Evolutionary conservation across 306 rosid species (phyloP).

Genomic region (Luffa acutangula): DNA sequence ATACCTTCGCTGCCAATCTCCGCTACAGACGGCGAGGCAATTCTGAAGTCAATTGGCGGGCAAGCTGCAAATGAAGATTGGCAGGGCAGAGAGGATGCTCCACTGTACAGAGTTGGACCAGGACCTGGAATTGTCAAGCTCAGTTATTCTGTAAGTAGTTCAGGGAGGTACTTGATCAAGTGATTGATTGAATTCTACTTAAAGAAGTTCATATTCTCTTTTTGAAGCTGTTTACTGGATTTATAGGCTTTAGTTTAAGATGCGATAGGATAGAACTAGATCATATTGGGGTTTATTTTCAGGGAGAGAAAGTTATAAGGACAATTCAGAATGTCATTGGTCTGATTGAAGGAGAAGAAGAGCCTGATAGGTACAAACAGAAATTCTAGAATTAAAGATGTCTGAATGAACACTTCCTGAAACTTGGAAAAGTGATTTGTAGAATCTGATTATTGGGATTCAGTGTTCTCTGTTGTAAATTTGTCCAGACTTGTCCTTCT

Average conservation of each 20-base stretch:
- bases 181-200: not conserved
- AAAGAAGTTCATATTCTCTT: not conserved
- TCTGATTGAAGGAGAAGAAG: constrained; percentile 61
- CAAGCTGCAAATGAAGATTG: constrained; percentile 50
- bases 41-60: constrained; percentile 45
- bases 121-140: constrained; percentile 66
- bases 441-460: not conserved
- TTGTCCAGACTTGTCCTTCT: constrained; percentile 51
- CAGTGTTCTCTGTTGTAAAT: constrained; percentile 9
- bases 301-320: constrained; percentile 40
- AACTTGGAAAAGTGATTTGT: not conserved
- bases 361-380: constrained; percentile 52
- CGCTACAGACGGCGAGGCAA: constrained; percentile 42
- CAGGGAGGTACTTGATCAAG: not conserved
- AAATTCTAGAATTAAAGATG: not conserved
- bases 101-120: constrained; percentile 50
- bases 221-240: not conserved
- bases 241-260: not conserved
- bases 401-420: not conserved
- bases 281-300: constrained; percentile 13
- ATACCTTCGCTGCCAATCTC: constrained; percentile 70
- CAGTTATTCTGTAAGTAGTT: constrained; percentile 32
- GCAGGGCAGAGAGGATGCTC: constrained; percentile 55
- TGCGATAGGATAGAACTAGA: not conserved
- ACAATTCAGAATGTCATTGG: constrained; percentile 63